Base-by-base conservation (phyloP, 2,329 filamentous ascomycete genomes). In the Curvularia eragrostidis region DNA sequence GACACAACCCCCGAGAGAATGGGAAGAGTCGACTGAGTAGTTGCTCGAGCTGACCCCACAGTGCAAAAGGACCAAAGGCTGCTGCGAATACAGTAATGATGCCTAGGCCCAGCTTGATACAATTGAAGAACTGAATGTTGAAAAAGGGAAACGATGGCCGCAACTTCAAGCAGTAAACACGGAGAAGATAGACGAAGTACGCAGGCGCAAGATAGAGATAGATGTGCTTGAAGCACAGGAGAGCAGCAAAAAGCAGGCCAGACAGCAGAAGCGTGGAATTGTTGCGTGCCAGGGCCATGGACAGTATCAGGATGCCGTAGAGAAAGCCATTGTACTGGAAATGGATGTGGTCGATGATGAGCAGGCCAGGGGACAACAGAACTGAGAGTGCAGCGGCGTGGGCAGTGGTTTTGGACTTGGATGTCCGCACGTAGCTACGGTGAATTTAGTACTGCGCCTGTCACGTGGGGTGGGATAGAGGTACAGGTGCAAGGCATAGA, bases 291-390 rank as follows among this genome's bases (percentile, higher is more conserved):
- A 96, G 80, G 1, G 96, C 90, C 47, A 99, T 84, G 2, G 95
- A 98, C 52, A 94, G 83, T 36, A 98, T 85, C 49, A 99, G 82
- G 42, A 98, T 81, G 36, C 95, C 95, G 75, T 98, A 99, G 79
- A 99, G 87, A 79, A 93, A 93, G 39, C 95, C 94, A 80, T 99
- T 99, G 81, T 99, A 99, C 81, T 99, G 95, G 77, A 99, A 99
- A 77, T 97, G 93, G 64, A 97, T 94, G 76, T 99, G 95, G 73
- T 99, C 95, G 76, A 99, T 98, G 74, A 99, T 96, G 59, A 99
- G 83, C 34, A 99, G 85, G 1, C 94, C 95, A 0, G 95, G 95
- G 0, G 93, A 98, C 12, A 98, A 85, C 3, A 98, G 81, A 58
- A 99, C 88, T 1, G 94, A 97, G 54, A 98, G 83, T 23, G 93